Conservation (phyloP, 176 grass and related monocot genomes). For the Cenchrus purpureus region DNA sequence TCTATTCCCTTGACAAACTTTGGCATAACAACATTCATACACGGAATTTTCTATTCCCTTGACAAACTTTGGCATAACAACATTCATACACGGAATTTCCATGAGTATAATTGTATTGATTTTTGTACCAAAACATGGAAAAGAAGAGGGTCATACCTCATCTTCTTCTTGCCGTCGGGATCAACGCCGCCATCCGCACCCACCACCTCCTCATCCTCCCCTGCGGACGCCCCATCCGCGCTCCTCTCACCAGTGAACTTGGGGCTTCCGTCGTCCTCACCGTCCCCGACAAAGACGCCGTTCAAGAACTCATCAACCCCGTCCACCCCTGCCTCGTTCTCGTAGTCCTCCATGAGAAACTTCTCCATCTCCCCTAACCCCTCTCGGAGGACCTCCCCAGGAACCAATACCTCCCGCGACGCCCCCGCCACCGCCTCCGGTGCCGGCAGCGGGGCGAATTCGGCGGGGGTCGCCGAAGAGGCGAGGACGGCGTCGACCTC, state of each 20-base stretch:
- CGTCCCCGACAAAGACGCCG: constrained; percentile 24
- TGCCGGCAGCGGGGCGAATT: background rate
- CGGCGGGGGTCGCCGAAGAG: constrained; percentile 13
- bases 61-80: background rate
- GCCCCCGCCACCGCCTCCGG: background rate
- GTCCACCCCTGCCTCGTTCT: constrained; percentile 16
- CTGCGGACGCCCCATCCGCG: constrained; percentile 16
- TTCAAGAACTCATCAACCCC: constrained; percentile 58
- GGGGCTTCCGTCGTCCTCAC: constrained; percentile 13
- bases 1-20: background rate
- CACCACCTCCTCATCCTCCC: constrained; percentile 29
- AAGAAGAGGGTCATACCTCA: constrained; percentile 50
- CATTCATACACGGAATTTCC: background rate
- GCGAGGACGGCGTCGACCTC: constrained; percentile 29
- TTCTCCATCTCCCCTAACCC: constrained; percentile 54
- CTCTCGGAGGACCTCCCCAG: constrained; percentile 1
- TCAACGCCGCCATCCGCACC: constrained; percentile 43
- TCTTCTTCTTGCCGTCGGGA: constrained; percentile 71
- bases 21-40: background rate
- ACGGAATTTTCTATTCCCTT: background rate
- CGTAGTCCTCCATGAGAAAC: constrained; percentile 69
- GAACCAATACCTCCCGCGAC: background rate
- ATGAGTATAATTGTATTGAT: background rate
- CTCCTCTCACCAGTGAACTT: background rate
- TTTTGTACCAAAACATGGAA: background rate